Base-by-base conservation (phyloP, 768 basidiomycete genomes). In the Leccinum obscurum region DNA sequence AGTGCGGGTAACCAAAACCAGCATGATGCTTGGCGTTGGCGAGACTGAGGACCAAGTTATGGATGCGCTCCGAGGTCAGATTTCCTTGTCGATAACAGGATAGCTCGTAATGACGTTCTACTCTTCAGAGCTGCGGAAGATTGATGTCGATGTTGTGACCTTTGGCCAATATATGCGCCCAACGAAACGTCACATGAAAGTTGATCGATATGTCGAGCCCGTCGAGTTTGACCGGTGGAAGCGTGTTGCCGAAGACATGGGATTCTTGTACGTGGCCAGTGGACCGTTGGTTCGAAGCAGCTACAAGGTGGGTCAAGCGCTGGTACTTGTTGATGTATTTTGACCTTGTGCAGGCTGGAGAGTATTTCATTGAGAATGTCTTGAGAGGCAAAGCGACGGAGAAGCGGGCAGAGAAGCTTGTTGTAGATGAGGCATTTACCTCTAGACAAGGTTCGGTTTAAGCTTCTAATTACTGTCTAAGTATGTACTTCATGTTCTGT, bases 161-260 rank as follows among this genome's bases (percentile, higher is more conserved):
- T 98, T 99, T 72, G 97, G 97, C 2, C 97, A 99, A 77, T 99
- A 99, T 75, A 98, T 99, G 97, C 90, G 97, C 53, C 97, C 97
- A 7, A 98, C 97, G 9, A 98, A 98, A 75, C 85, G 88, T 30
- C 97, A 99, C 76, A 98, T 99, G 97, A 99, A 98, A 75, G 97
- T 99, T 10, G 90, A 93, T 65, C 90, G 93, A 32, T 99, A 99
- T 68, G 94, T 98, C 24, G 86, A 93, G 61, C 97, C 97, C 1
- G 83, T 85, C 4, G 95, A 98, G 72, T 99, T 98, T 67, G 90
- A 92, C 62, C 78, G 82, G 58, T 99, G 96, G 96, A 95, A 90
- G 71, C 78, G 84, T 67, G 80, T 90, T 11, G 96, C 97, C 7
- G 93, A 98, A 68, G 85, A 87, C 62, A 88, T 97, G 83, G 95